Evolutionary conservation across 2,329 filamentous ascomycete species (phyloP).

Genomic region (Colletotrichum liriopes): DNA sequence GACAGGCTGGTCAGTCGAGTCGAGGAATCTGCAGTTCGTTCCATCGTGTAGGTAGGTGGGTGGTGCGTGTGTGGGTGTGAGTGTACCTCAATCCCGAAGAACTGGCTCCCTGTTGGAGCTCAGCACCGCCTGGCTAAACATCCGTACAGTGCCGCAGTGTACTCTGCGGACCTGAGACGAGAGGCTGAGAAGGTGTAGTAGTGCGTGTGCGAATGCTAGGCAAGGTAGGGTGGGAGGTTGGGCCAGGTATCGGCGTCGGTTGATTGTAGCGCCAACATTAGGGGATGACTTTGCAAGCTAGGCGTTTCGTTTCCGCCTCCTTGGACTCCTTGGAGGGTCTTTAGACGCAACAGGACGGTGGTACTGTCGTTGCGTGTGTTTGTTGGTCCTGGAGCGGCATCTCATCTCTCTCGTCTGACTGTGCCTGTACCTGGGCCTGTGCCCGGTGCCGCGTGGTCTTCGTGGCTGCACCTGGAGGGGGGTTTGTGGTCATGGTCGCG

Average conservation of each 20-base stretch:
- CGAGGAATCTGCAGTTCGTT: slow-evolving; percentile 39
- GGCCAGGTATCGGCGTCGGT: neutral
- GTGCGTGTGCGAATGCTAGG: neutral
- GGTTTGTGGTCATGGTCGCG: neutral
- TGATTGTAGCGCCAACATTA: slow-evolving; percentile 14
- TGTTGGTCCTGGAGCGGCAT: slow-evolving; percentile 16
- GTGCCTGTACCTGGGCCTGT: slow-evolving; percentile 25
- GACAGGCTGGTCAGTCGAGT: slow-evolving; percentile 3
- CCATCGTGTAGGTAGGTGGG: slow-evolving; percentile 15
- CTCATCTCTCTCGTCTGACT: slow-evolving; percentile 31
- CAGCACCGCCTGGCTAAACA: neutral
- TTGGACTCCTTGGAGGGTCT: neutral
- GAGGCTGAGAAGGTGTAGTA: neutral
- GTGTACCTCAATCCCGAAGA: slow-evolving; percentile 19
- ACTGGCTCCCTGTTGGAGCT: neutral
- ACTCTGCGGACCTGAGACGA: neutral
- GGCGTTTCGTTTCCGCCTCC: slow-evolving; percentile 14
- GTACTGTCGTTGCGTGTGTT: slow-evolving; percentile 20
- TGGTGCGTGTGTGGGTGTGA: neutral
- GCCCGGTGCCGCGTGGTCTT: slow-evolving; percentile 13
- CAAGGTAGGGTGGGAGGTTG: neutral
- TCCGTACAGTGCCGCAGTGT: slow-evolving; percentile 14
- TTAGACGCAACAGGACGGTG: slow-evolving; percentile 1
- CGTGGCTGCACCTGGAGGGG: neutral
- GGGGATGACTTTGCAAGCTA: slow-evolving; percentile 5